phyloP scores from a whole-genome alignment of 306 rosid species.

The Spatholobus suberectus region DNA sequence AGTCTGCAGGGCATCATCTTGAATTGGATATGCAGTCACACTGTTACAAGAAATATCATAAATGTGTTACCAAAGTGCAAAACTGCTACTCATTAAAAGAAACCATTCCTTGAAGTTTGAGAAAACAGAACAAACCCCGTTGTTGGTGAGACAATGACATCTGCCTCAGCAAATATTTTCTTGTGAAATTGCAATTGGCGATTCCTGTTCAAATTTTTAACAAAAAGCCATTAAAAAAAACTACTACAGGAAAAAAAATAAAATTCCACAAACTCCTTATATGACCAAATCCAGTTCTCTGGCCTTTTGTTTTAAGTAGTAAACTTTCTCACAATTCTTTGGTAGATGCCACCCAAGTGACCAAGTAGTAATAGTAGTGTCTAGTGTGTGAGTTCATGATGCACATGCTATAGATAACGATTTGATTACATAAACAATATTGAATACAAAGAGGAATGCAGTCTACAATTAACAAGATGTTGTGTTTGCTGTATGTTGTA shows the following conservation, averaged over 20 bases:
- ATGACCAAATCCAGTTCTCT: not conserved
- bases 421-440: not conserved
- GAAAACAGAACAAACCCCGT: constrained; percentile 62
- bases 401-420: not conserved
- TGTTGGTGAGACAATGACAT: constrained; percentile 93
- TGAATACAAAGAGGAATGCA: not conserved
- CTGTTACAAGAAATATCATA: constrained; percentile 50
- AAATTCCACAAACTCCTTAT: not conserved
- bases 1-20: constrained; percentile 77
- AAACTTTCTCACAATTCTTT: not conserved
- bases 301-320: not conserved
- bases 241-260: not conserved
- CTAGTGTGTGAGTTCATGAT: not conserved
- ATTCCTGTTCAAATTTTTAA: constrained; percentile 61
- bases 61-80: constrained; percentile 4
- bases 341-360: not conserved
- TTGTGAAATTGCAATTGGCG: constrained; percentile 84
- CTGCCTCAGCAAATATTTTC: constrained; percentile 74
- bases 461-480: not conserved
- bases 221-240: not conserved
- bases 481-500: not conserved
- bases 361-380: not conserved
- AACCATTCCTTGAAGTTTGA: constrained; percentile 26
- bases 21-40: constrained; percentile 88
- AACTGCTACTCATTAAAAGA: not conserved